Conservation (phyloP, 192 early-diverging fungal genomes). For the Coemansia reversa region DNA sequence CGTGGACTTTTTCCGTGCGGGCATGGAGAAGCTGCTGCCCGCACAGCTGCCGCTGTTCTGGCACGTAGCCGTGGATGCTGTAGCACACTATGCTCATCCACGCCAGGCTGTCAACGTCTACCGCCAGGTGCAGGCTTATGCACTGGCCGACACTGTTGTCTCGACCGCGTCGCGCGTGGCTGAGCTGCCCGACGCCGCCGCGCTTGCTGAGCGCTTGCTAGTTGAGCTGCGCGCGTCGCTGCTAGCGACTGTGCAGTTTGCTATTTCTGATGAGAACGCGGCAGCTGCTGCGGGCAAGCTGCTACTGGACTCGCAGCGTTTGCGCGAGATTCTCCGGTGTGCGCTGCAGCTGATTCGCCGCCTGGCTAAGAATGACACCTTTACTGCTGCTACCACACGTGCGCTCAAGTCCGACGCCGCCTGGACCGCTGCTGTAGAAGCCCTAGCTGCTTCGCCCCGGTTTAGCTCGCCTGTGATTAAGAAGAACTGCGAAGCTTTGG, state of each 20-base stretch:
- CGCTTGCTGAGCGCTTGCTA: constrained; percentile 2
- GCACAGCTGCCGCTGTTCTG: constrained; percentile 59
- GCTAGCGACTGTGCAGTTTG: constrained; percentile 20
- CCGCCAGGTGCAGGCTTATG: constrained; percentile 64
- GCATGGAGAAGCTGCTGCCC: constrained; percentile 14
- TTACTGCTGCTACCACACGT: constrained; percentile 6
- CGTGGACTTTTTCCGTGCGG: constrained; percentile 61
- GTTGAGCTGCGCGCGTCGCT: constrained; percentile 21
- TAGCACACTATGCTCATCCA: constrained; percentile 56
- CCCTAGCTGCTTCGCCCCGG: constrained; percentile 14
- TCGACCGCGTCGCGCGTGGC: constrained; percentile 7
- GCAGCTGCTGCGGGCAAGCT: constrained; percentile 12
- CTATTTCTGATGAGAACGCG: constrained; percentile 29
- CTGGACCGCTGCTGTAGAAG: constrained; percentile 26
- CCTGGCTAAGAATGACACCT: constrained; percentile 7
- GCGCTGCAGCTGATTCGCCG: constrained; percentile 15
- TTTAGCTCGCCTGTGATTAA: constrained; percentile 22
- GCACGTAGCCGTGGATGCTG: constrained; percentile 58
- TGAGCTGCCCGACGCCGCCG: neutral
- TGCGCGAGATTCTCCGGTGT: constrained; percentile 38
- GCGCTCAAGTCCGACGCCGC: constrained; percentile 10
- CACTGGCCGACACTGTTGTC: constrained; percentile 22
- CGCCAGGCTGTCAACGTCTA: constrained; percentile 60
- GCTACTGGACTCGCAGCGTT: constrained; percentile 20
- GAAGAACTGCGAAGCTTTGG: constrained; percentile 5